A percentile compares a stretch with the other conserved stretches of the same genome.
phyloP scores from a whole-genome alignment of 2,329 filamentous ascomycete species.

The Penicillium decumbens region DNA sequence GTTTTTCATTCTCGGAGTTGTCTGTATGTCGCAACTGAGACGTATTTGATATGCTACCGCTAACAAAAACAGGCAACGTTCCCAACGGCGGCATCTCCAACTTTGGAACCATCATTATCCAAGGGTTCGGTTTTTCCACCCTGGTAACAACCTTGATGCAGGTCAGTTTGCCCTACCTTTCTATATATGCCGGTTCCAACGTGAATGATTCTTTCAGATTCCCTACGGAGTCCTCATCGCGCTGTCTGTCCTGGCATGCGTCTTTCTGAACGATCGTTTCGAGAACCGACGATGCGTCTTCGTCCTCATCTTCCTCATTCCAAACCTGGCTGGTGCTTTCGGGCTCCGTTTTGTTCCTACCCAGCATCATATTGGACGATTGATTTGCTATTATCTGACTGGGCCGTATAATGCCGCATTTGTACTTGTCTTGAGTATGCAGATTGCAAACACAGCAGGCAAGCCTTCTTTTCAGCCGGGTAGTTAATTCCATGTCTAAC shows the following conservation, averaged over 20 bases:
- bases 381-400: slow-evolving; percentile 57
- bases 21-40: slow-evolving; percentile 29
- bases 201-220: slow-evolving; percentile 29
- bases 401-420: slow-evolving; percentile 54
- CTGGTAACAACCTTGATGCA: slow-evolving; percentile 53
- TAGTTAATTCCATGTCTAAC: no score
- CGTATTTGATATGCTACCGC: neutral
- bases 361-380: slow-evolving; percentile 49
- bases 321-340: slow-evolving; percentile 56
- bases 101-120: slow-evolving; percentile 57
- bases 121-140: slow-evolving; percentile 54
- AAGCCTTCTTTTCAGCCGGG: neutral
- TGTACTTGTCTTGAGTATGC: slow-evolving; percentile 47
- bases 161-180: slow-evolving; percentile 17
- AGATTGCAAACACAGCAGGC: slow-evolving; percentile 45
- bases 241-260: slow-evolving; percentile 48
- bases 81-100: slow-evolving; percentile 57
- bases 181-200: neutral
- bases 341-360: slow-evolving; percentile 53
- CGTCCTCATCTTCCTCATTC: slow-evolving; percentile 54
- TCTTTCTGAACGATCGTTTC: slow-evolving; percentile 48
- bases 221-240: slow-evolving; percentile 50
- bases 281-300: slow-evolving; percentile 51
- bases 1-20: slow-evolving; percentile 50
- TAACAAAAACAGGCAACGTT: slow-evolving; percentile 38